Percentiles rank a stretch among this genome's conserved stretches.
Conservation (phyloP, 1,284 basidiomycete genomes). For the Cerrena zonata region DNA sequence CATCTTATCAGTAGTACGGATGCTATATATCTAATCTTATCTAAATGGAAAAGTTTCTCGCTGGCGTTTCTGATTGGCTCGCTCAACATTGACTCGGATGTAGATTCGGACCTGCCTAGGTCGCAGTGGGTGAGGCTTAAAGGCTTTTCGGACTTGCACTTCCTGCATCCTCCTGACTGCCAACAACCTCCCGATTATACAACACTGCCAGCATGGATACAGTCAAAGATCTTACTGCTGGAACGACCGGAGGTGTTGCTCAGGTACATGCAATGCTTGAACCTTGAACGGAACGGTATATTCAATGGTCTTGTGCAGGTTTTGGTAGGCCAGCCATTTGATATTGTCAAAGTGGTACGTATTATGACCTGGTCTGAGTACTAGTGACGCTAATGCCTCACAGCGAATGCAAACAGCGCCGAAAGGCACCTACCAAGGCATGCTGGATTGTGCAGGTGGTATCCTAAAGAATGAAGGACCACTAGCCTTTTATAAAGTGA, state of each 20-base stretch:
- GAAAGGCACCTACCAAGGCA: constrained; percentile 81
- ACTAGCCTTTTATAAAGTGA: constrained; percentile 91
- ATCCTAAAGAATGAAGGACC: constrained; percentile 90
- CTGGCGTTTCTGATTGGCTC: constrained; percentile 1
- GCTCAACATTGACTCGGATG: neutral
- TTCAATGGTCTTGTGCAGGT: constrained; percentile 43
- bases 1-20: neutral
- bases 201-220: too few species aligned
- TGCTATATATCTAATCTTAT: constrained; percentile 10
- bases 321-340: constrained; percentile 91
- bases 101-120: too few species aligned
- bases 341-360: constrained; percentile 91
- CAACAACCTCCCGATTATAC: too few species aligned
- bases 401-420: constrained; percentile 93
- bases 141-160: neutral
- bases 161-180: neutral
- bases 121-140: neutral
- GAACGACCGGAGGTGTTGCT: constrained; percentile 81
- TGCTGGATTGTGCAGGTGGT: constrained; percentile 82
- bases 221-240: constrained; percentile 78
- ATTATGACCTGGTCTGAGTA: neutral
- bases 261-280: constrained; percentile 49
- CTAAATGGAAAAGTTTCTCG: constrained; percentile 1
- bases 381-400: constrained; percentile 7
- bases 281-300: neutral